Conservation (phyloP, 768 basidiomycete genomes). For the Tricholoma matsutake region DNA sequence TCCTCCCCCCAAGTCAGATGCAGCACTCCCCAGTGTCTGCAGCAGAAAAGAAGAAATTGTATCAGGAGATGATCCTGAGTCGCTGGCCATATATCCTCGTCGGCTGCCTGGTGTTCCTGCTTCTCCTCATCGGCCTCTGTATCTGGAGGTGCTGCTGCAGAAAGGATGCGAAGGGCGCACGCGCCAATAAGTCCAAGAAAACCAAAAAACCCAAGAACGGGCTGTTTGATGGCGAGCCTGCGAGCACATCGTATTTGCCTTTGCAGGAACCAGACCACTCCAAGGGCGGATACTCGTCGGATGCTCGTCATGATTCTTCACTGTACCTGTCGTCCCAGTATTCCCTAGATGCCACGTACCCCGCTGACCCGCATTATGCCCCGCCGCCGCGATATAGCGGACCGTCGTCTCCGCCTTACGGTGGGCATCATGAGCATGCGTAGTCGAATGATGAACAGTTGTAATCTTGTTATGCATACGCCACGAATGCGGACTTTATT, state of each 20-base stretch:
- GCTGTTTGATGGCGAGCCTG: conserved; percentile 22
- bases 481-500: background rate
- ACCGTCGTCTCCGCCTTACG: background rate
- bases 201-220: conserved; percentile 11
- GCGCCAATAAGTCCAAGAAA: conserved; percentile 14
- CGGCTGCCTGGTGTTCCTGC: conserved; percentile 52
- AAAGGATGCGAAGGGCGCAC: conserved; percentile 18
- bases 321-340: conserved; percentile 11
- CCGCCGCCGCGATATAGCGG: conserved; percentile 5
- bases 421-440: conserved; percentile 4
- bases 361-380: background rate
- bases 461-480: conserved; percentile 1
- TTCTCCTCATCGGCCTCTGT: conserved; percentile 44
- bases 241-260: conserved; percentile 29
- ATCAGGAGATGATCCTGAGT: conserved; percentile 61
- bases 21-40: conserved; percentile 62
- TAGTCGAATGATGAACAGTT: background rate
- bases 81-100: conserved; percentile 72
- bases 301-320: conserved; percentile 1
- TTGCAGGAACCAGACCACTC: conserved; percentile 23
- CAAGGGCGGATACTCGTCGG: conserved; percentile 8
- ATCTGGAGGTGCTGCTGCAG: conserved; percentile 63
- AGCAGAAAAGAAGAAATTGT: conserved; percentile 63
- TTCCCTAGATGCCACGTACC: conserved; percentile 9
- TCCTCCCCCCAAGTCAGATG: conserved; percentile 57